Evolutionary conservation across 192 early-diverging fungal species (phyloP), one percentile per base, ranked within the genome.

Genomic region (Obelidium mucronatum): DNA sequence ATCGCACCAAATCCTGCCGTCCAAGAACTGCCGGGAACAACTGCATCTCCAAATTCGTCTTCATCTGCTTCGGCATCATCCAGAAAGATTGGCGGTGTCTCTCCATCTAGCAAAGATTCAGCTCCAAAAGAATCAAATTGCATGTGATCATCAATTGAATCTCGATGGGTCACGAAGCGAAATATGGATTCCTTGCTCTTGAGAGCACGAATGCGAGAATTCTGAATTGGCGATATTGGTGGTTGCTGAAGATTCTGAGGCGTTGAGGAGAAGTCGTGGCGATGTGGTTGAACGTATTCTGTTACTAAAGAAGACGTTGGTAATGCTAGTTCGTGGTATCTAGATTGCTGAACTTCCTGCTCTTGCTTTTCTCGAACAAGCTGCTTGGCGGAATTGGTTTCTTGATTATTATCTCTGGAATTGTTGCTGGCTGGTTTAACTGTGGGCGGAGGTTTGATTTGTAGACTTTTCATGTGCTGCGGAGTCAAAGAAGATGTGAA

Each of bases 401-500:
- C 35, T 24, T 19, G 11, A 22, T 22, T 65, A 36, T 35, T 36
- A 17, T 15, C 42, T 5, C 42, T 44, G 44, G 44, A 15, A 15
- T 6, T 19, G 11, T 48, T 48, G 44, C 44, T 48, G 44, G 11
- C 19, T 48, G 11, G 44, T 15, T 48, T 48, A 6, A 15, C 44
- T 19, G 44, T 15, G 11, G 24, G 4, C 8, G 31, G 62, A 17
- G 69, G 69, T 40, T 72, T 72, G 15, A 58, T 26, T 8, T 58
- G 8, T 6, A 72, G 56, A 72, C 34, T 58, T 56, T 72, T 72
- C 31, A 34, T 48, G 26, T 34, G 51, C 19, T 72, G 69, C 11
- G 69, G 52, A n/a, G 69, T 26, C 8, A 72, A 30, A 11, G 69
- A 26, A 35, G 69, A 22, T 26, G 39, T 26, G 54, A 72, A 72